Conservation (phyloP, 2,329 filamentous ascomycete genomes). For the Trichoderma koningii region DNA sequence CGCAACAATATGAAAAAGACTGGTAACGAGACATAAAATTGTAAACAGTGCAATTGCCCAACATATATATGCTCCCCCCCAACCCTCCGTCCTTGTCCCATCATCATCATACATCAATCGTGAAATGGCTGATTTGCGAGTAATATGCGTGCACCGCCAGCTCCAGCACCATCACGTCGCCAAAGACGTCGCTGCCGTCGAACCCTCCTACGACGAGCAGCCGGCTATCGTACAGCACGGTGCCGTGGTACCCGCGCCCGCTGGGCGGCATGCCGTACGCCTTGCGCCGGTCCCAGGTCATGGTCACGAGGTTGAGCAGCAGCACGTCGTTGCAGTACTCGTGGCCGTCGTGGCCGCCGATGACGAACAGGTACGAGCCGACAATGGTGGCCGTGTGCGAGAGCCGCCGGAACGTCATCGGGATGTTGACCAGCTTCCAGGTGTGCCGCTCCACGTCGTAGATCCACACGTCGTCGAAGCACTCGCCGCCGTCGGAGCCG, state of each 20-base stretch:
- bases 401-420: conserved; percentile 63
- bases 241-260: conserved; percentile 67
- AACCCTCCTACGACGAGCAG: conserved; percentile 67
- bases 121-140: conserved; percentile 73
- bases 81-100: no score
- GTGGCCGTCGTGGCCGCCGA: conserved; percentile 69
- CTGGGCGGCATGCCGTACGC: conserved; percentile 65
- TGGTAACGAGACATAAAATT: no score
- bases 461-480: conserved; percentile 73
- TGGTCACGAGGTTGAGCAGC: conserved; percentile 69
- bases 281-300: conserved; percentile 70
- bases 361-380: conserved; percentile 69
- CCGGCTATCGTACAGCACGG: conserved; percentile 66
- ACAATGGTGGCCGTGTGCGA: conserved; percentile 71
- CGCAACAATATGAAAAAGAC: neutral
- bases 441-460: conserved; percentile 65
- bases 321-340: conserved; percentile 71
- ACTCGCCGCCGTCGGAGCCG: conserved; percentile 69
- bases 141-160: conserved; percentile 71
- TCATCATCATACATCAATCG: conserved; percentile 59
- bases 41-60: no score
- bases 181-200: conserved; percentile 67
- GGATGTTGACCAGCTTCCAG: conserved; percentile 62
- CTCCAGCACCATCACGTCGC: conserved; percentile 67
- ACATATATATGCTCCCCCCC: no score